Evolutionary conservation across 2,329 filamentous ascomycete genomes (phyloP), one percentile per base, ranked within the genome.

Genomic region (Aspergillus bombycis): DNA sequence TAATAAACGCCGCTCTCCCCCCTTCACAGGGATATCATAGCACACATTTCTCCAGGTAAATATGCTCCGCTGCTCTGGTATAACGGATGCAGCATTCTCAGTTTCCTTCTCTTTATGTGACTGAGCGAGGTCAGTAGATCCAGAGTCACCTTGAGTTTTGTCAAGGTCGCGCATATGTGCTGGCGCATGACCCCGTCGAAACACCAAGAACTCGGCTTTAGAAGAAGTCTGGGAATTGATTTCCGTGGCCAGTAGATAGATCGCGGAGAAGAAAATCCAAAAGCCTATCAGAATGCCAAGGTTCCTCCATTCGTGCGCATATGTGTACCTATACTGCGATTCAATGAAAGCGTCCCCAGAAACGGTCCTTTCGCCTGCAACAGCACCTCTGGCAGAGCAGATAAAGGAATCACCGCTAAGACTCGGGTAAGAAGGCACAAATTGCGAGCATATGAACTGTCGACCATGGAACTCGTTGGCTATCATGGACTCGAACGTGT

Each of bases 161-260:
- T 72, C 68, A 3, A 72, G 62, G 60, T 73, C 61, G 43, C 67
- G 70, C 45, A 78, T 63, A 36, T 75, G 68, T 2, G 73, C 67
- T 0, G 85, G 85, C 8, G 85, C 81, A 57, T 83, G 80, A 2
- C 86, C 85, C 6, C 84, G 80, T 43, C 82, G 84, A 73, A 91
- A 93, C 11, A 93, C 87, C 1, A 93, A 83, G 1, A 88, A 85
- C 71, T 93, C 90, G 0, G 88, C 90, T 1, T 85, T 88, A 58
- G 86, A 90, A 1, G 81, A 79, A 0, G 85, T 86, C 1, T 85
- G 81, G 0, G 89, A 88, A 75, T 91, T 91, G 68, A 90, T 67
- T 71, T 93, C 90, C 0, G 85, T 84, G 0, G 86, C 86, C 19
- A 85, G 53, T 57, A 92, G 84, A 76, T 93, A 91, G 1, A 89